Base-by-base conservation (phyloP, 2,329 filamentous ascomycete species). In the Verticillium longisporum region DNA sequence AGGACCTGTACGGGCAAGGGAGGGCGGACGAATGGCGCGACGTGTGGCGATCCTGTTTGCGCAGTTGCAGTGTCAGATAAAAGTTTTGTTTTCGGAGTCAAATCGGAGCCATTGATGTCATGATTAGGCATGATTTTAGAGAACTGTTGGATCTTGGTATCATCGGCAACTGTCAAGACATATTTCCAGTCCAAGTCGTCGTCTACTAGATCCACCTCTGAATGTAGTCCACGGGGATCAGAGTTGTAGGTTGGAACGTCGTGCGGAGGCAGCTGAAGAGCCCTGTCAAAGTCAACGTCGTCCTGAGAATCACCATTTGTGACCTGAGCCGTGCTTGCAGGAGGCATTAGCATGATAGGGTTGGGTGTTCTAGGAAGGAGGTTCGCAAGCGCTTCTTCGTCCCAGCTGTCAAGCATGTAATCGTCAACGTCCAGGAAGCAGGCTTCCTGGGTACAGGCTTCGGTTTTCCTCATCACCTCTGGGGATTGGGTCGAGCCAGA, bases 1-100 rank as follows among this genome's bases (percentile, higher is more conserved):
- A 73, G 73, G 18, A 83, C 72, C 18, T 74, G 72, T 4, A 63
- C 54, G 7, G 83, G 84, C 64, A 87, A 87, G 0, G 77, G 69
- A 0, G 78, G 73, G 31, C 85, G 78, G 6, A 77, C 74, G 61
- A 86, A 83, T 0, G 80, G 78, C 36, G 72, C 73, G 2, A 70
- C 64, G 11, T 2, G 1, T n/a, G 38, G 55, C 1, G 13, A n/a
- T 2, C 26, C 33, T 21, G 33, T 15, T 33, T 5, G 6, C 6
- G 13, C 34, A 36, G 55, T 1, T 9, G 32, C 33, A 18, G 3
- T 4, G 1, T 11, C 31, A 65, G 69, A 60, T 63, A 65, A 58
- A 68, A 67, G 18, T 1, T 21, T 21, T n/a, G 60, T 63, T 18
- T 66, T 55, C 3, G 54, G 62, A 33, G 59, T 26, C 4, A 10